A percentile compares a stretch with the other conserved stretches of the same genome.
Evolutionary conservation across 2,329 filamentous ascomycete species (phyloP).

Genomic region (Pseudogymnoascus sp.): DNA sequence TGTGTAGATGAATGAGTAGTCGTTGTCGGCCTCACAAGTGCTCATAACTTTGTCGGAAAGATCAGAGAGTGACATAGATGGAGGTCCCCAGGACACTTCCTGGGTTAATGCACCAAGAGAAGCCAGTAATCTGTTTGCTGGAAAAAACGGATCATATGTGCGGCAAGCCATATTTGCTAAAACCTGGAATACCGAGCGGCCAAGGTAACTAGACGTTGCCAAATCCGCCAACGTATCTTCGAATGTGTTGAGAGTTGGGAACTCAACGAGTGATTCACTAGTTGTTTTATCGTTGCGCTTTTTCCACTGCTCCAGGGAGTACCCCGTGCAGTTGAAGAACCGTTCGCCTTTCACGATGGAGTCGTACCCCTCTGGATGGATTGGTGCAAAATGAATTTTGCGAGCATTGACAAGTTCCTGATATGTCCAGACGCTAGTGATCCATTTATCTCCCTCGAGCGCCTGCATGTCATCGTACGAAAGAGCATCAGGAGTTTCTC

Average conservation of each 20-base stretch:
- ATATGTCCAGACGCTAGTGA: slow-evolving; percentile 18
- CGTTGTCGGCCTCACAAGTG: slow-evolving; percentile 12
- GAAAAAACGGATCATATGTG: slow-evolving; percentile 11
- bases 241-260: slow-evolving; percentile 3
- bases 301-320: background rate
- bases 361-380: background rate
- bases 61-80: slow-evolving; percentile 9
- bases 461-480: background rate
- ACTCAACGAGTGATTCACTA: background rate
- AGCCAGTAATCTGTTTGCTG: slow-evolving; percentile 15
- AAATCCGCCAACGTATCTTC: slow-evolving; percentile 11
- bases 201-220: slow-evolving; percentile 11
- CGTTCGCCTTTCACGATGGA: background rate
- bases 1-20: slow-evolving; percentile 15
- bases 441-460: slow-evolving; percentile 12
- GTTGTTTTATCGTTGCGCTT: background rate
- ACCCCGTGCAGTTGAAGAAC: background rate
- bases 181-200: slow-evolving; percentile 12
- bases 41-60: slow-evolving; percentile 14
- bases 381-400: background rate
- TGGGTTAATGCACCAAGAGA: slow-evolving; percentile 16
- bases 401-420: slow-evolving; percentile 14
- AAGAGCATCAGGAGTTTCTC: background rate
- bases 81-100: slow-evolving; percentile 14
- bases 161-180: slow-evolving; percentile 15